phyloP scores from a whole-genome alignment of 2,329 filamentous ascomycete genomes.

The Pseudopithomyces maydicus region DNA sequence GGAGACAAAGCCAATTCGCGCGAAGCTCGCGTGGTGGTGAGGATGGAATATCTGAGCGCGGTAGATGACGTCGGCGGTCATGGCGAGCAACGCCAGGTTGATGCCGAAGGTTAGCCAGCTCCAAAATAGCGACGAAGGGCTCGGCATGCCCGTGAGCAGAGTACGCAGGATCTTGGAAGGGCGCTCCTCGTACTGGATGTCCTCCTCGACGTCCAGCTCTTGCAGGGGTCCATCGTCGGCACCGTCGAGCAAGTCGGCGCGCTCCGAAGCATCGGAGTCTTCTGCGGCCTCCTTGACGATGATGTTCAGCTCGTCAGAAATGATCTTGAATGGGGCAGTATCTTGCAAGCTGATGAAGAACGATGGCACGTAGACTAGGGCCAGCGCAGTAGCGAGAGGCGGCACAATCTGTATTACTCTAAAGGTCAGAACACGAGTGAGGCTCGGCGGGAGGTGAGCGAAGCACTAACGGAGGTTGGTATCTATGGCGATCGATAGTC shows the following conservation, averaged over 20 bases:
- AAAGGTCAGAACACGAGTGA: constrained; percentile 13
- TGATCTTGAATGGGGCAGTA: constrained; percentile 62
- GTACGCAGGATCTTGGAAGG: constrained; percentile 64
- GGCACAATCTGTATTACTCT: constrained; percentile 42
- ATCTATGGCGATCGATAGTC: constrained; percentile 29
- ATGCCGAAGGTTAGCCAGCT: constrained; percentile 72
- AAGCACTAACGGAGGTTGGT: constrained; percentile 35
- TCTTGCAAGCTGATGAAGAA: constrained; percentile 65
- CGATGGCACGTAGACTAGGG: constrained; percentile 68
- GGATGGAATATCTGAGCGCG: constrained; percentile 73
- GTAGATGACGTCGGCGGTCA: constrained; percentile 79
- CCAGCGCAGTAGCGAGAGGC: constrained; percentile 62
- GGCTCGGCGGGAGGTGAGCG: neutral
- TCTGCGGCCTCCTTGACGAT: constrained; percentile 49
- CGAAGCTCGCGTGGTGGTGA: constrained; percentile 78
- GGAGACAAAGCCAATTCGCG: constrained; percentile 85
- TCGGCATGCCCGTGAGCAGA: constrained; percentile 77
- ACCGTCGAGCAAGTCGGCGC: constrained; percentile 48
- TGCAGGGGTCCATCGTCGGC: constrained; percentile 40
- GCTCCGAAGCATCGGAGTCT: constrained; percentile 36
- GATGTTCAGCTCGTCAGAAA: constrained; percentile 63
- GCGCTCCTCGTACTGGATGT: constrained; percentile 63
- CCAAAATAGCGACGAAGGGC: constrained; percentile 67
- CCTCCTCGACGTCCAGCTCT: constrained; percentile 67
- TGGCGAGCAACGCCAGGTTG: constrained; percentile 71